Evolutionary conservation across 345 rosid species (phyloP).

Genomic region (Hypericum perforatum): DNA sequence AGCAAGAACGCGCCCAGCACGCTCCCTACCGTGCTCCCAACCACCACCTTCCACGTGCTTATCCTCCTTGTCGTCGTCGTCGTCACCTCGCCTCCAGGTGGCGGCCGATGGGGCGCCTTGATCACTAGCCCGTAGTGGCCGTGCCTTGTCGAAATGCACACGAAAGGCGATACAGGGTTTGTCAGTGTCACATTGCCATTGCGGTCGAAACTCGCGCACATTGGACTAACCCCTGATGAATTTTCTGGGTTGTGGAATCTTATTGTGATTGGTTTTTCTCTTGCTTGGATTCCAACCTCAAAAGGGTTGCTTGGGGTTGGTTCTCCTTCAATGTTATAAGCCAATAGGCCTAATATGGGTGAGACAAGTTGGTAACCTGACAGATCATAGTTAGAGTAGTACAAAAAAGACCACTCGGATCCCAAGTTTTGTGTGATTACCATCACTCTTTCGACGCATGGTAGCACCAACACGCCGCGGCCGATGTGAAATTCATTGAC

Average conservation of each 20-base stretch:
- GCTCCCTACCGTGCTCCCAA: conserved; percentile 71
- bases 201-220: conserved; percentile 61
- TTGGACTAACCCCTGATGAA: conserved; percentile 29
- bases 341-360: conserved; percentile 69
- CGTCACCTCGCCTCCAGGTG: neutral
- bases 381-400: conserved; percentile 56
- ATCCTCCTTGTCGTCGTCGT: conserved; percentile 26
- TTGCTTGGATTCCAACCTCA: conserved; percentile 43
- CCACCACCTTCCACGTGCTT: conserved; percentile 64
- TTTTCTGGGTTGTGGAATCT: conserved; percentile 37
- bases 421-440: conserved; percentile 65
- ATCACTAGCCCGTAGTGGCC: conserved; percentile 82
- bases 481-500: conserved; percentile 63
- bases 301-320: conserved; percentile 35
- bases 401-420: conserved; percentile 61
- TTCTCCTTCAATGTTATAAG: conserved; percentile 46
- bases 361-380: conserved; percentile 73
- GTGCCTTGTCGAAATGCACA: conserved; percentile 47
- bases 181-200: conserved; percentile 50
- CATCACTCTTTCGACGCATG: conserved; percentile 78
- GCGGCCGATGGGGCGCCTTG: conserved; percentile 20
- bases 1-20: conserved; percentile 52
- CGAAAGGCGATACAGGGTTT: conserved; percentile 34
- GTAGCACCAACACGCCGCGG: conserved; percentile 47
- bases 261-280: conserved; percentile 48